Percentiles rank a stretch among this genome's conserved stretches.
Evolutionary conservation across 2,329 filamentous ascomycete species (phyloP).

Genomic region (Aspergillus arachidicola): DNA sequence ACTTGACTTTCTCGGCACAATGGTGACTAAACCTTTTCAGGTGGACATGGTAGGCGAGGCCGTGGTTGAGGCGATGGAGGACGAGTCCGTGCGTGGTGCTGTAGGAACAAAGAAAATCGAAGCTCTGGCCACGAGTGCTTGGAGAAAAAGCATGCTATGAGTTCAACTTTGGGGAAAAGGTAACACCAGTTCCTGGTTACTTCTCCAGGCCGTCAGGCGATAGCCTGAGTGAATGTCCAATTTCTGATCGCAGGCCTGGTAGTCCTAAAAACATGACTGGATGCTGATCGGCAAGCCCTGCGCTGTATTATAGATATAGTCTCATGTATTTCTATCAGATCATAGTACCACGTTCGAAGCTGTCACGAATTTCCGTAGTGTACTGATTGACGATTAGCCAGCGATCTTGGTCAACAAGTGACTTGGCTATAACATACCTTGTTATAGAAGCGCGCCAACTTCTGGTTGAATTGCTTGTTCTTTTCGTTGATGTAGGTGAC

Average conservation of each 20-base stretch:
- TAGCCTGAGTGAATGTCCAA: neutral
- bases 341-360: slow-evolving; percentile 95
- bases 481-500: slow-evolving; percentile 99
- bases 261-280: slow-evolving; percentile 12
- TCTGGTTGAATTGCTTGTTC: slow-evolving; percentile 99
- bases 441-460: slow-evolving; percentile 93
- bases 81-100: slow-evolving; percentile 71
- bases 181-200: neutral
- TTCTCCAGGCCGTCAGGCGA: neutral
- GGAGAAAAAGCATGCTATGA: slow-evolving; percentile 89
- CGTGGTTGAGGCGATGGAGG: slow-evolving; percentile 80
- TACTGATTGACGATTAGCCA: slow-evolving; percentile 57
- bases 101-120: slow-evolving; percentile 82
- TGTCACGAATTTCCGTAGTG: slow-evolving; percentile 93
- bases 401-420: neutral
- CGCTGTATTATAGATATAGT: slow-evolving; percentile 22
- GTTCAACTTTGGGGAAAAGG: slow-evolving; percentile 8
- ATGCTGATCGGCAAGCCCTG: slow-evolving; percentile 22
- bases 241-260: neutral
- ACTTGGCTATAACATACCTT: slow-evolving; percentile 56
- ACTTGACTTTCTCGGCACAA: slow-evolving; percentile 78
- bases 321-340: slow-evolving; percentile 60
- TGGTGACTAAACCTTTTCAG: slow-evolving; percentile 82
- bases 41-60: slow-evolving; percentile 87
- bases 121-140: slow-evolving; percentile 75